These are phyloP conservation scores for Lichenothelia convexa DNA, from an alignment of 495 filamentous ascomycete species.

Conservation along the genomic window DNA sequence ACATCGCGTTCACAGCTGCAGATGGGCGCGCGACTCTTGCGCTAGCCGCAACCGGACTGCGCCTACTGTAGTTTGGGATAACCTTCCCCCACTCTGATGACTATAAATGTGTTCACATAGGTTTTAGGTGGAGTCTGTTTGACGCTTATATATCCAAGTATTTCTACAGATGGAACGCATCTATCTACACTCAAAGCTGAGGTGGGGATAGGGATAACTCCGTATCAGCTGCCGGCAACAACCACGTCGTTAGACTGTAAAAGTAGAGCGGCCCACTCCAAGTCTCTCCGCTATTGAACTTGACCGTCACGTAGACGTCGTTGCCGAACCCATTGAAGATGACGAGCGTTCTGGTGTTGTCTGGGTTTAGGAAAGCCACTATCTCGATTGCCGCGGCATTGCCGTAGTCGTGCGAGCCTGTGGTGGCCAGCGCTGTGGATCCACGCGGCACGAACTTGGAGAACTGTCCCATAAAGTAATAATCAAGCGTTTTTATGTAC, in stretches of 20 bases:
- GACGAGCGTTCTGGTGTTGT: constrained; percentile 32
- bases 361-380: constrained; percentile 32
- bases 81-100: too few species aligned
- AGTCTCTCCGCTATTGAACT: constrained; percentile 25
- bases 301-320: constrained; percentile 28
- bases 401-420: constrained; percentile 29
- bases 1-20: too few species aligned
- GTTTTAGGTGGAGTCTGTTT: too few species aligned
- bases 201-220: too few species aligned
- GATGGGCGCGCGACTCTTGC: too few species aligned
- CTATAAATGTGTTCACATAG: too few species aligned
- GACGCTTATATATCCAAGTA: too few species aligned
- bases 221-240: too few species aligned
- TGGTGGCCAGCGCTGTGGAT: constrained; percentile 26
- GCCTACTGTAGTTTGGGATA: too few species aligned
- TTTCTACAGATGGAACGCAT: too few species aligned
- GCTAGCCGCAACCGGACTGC: too few species aligned
- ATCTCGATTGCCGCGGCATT: constrained; percentile 27
- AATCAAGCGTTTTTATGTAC: constrained; percentile 30
- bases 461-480: constrained; percentile 40
- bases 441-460: constrained; percentile 37
- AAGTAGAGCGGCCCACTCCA: constrained; percentile 32
- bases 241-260: constrained; percentile 34
- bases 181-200: too few species aligned
- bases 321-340: constrained; percentile 35